Percentiles rank a stretch among this genome's conserved stretches.
These are phyloP conservation scores for Neopestalotiopsis clavispora DNA, from an alignment of 2,329 filamentous ascomycete species.

Conservation along the genomic window DNA sequence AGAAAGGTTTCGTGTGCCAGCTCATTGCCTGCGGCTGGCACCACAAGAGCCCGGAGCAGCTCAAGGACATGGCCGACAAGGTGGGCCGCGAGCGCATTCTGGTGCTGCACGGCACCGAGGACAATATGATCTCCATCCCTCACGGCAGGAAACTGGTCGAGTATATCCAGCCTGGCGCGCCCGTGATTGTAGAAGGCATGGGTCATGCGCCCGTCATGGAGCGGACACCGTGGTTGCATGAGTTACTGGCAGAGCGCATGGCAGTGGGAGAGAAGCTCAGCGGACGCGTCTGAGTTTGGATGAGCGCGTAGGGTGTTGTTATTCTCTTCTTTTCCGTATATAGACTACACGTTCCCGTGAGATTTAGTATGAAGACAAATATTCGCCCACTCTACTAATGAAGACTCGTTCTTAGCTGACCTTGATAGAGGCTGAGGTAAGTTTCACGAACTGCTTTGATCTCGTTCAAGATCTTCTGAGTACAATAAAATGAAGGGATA, in stretches of 20 bases:
- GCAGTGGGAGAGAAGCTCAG: neutral
- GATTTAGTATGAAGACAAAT: no score
- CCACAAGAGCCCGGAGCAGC: slow-evolving; percentile 70
- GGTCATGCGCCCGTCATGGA: slow-evolving; percentile 81
- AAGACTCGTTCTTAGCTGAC: no score
- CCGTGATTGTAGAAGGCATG: slow-evolving; percentile 69
- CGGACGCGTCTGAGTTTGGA: neutral
- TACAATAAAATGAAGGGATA: no score
- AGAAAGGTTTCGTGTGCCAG: slow-evolving; percentile 75
- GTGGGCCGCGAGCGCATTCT: slow-evolving; percentile 77
- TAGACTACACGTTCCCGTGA: neutral
- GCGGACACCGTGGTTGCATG: slow-evolving; percentile 67
- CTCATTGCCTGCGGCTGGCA: slow-evolving; percentile 82
- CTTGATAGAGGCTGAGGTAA: no score
- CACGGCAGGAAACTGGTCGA: slow-evolving; percentile 73
- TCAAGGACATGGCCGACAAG: slow-evolving; percentile 67
- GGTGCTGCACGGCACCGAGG: slow-evolving; percentile 76
- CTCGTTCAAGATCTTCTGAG: no score
- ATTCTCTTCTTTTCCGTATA: neutral
- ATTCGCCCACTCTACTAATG: no score
- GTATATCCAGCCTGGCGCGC: slow-evolving; percentile 65
- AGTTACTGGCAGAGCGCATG: slow-evolving; percentile 62
- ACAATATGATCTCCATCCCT: slow-evolving; percentile 77
- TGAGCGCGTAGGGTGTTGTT: neutral
- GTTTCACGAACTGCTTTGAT: no score